A percentile compares a stretch with the other conserved stretches of the same genome.
Conservation (phyloP, 2,329 filamentous ascomycete genomes). For the Talaromyces verruculosus region DNA sequence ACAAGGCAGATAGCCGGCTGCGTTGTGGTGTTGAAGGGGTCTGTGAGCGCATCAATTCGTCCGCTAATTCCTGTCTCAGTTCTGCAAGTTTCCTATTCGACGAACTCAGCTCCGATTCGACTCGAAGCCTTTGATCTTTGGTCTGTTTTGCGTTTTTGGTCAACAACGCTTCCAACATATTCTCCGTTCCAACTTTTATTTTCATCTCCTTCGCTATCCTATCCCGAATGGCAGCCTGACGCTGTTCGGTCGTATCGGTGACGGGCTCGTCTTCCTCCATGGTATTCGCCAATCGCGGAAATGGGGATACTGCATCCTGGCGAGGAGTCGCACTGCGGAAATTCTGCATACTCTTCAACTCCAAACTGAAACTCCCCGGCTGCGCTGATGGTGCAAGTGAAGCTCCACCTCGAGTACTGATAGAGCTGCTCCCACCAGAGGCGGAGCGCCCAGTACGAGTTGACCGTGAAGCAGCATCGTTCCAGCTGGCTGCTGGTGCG, state of each 20-base stretch:
- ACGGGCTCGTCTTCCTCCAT: slow-evolving; percentile 61
- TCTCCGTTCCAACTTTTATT: slow-evolving; percentile 97
- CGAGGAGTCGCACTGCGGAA: slow-evolving; percentile 62
- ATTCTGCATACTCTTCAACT: slow-evolving; percentile 68
- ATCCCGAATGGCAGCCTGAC: slow-evolving; percentile 73
- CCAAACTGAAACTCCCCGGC: slow-evolving; percentile 84
- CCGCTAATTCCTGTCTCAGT: slow-evolving; percentile 59
- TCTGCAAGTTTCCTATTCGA: slow-evolving; percentile 72
- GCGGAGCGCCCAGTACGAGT: slow-evolving; percentile 52
- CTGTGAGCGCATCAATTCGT: slow-evolving; percentile 60
- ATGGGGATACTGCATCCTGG: slow-evolving; percentile 58
- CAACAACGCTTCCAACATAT: slow-evolving; percentile 92
- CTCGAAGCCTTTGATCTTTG: slow-evolving; percentile 75
- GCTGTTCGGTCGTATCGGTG: slow-evolving; percentile 66
- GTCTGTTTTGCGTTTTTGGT: slow-evolving; percentile 94
- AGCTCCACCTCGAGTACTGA: slow-evolving; percentile 61
- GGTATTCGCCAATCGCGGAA: slow-evolving; percentile 47
- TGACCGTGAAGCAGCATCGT: slow-evolving; percentile 33
- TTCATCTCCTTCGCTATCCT: slow-evolving; percentile 93
- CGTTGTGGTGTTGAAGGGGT: slow-evolving; percentile 53
- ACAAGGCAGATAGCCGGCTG: slow-evolving; percentile 58
- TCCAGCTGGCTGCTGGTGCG: slow-evolving; percentile 42
- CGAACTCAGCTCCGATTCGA: slow-evolving; percentile 85
- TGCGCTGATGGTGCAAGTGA: slow-evolving; percentile 70
- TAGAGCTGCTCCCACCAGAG: slow-evolving; percentile 60